Base-by-base conservation (phyloP, 2,329 filamentous ascomycete genomes). In the Alternaria metachromatica region DNA sequence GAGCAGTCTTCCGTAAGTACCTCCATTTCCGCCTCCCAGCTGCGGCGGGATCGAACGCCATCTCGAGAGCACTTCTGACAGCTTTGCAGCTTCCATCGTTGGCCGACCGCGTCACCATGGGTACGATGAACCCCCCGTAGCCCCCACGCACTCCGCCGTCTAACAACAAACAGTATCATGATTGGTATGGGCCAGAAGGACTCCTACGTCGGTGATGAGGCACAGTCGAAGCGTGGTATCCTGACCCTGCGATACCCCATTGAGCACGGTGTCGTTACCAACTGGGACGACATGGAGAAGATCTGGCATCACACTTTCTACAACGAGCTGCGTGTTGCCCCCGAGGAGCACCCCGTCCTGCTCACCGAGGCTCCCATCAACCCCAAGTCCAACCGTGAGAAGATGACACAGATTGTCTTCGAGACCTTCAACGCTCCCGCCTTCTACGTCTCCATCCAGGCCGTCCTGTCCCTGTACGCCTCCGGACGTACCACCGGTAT, bases 201-300 rank as follows among this genome's bases (percentile, higher is more conserved):
- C 90, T 98, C 96, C 71, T 99, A 99, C 83, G 96, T 99, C 80
- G 96, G 96, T 89, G 96, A 99, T 87, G 96, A 99, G 89, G 96
- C 96, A 87, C 96, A 99, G 89, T 99, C 96, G 84, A 99, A 99
- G 94, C 95, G 96, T 96, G 96, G 96, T 97, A 98, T 99, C 87
- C 90, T 99, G 79, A 98, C 95, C 72, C 90, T 99, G 83, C 92
- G 96, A 88, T 99, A 99, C 87, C 96, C 96, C 83, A 99, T 99
- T 84, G 96, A 99, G 90, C 96, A 99, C 91, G 96, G 96, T 96
- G 96, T 99, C 80, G 96, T 99, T 83, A 99, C 96, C 87, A 98
- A 98, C 93, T 99, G 96, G 96, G 96, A 99, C 85, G 96, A 98
- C 86, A 98, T 98, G 96, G 96, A 98, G 89, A 98, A 98, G 92